Percentiles rank a stretch among this genome's conserved stretches.
These are phyloP conservation scores for Novakomyces olei DNA, from an alignment of 805 yeast species.

Conservation along the genomic window DNA sequence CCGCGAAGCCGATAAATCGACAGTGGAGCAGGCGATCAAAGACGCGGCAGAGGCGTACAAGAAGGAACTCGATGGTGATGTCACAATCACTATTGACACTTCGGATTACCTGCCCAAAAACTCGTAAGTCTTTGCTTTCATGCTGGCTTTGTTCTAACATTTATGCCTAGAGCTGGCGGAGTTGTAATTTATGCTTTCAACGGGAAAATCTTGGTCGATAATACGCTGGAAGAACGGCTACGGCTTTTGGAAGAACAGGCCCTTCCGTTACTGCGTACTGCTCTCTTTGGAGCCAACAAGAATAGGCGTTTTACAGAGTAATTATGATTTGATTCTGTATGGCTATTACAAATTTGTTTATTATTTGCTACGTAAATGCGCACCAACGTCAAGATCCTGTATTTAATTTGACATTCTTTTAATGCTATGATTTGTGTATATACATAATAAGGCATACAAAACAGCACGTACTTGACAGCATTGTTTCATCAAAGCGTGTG, in stretches of 20 bases:
- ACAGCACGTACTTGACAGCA: too few species aligned
- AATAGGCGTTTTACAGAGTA: background rate
- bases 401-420: too few species aligned
- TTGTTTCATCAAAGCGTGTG: too few species aligned
- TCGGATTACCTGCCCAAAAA: conserved; percentile 35
- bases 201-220: conserved; percentile 74
- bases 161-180: conserved; percentile 87
- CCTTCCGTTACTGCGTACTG: conserved; percentile 78
- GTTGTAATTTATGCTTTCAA: conserved; percentile 42
- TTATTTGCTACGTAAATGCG: too few species aligned
- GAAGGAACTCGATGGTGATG: conserved; percentile 34
- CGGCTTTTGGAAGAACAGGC: conserved; percentile 60
- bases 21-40: conserved; percentile 38
- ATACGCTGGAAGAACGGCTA: conserved; percentile 88
- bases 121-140: conserved; percentile 9
- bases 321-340: too few species aligned
- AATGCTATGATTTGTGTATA: too few species aligned
- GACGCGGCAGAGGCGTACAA: conserved; percentile 44
- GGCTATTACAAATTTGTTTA: too few species aligned
- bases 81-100: conserved; percentile 35
- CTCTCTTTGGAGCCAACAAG: conserved; percentile 39
- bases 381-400: too few species aligned
- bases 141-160: background rate
- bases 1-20: conserved; percentile 37
- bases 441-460: too few species aligned